Conservation (phyloP, 2,329 filamentous ascomycete genomes). For the Calycina herbarum region DNA sequence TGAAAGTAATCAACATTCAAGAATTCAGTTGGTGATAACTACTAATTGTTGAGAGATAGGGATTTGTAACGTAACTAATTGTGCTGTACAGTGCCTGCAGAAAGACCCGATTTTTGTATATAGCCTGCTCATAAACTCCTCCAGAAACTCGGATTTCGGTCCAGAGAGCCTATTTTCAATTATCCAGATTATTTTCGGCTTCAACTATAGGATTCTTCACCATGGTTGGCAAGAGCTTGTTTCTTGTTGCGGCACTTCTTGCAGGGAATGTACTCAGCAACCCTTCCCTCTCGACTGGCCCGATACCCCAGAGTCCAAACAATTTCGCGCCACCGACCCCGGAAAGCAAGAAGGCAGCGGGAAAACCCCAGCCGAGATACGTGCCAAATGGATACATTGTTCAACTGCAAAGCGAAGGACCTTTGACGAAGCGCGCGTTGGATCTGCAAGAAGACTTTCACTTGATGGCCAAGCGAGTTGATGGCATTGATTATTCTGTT, state of each 20-base stretch:
- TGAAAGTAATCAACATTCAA: neutral
- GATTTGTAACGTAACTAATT: neutral
- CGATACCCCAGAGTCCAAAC: neutral
- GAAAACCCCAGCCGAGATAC: neutral
- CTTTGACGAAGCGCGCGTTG: neutral
- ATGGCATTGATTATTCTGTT: neutral
- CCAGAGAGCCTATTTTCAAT: neutral
- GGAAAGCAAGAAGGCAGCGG: neutral
- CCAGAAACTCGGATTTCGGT: neutral
- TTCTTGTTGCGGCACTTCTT: neutral
- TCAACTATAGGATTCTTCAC: neutral
- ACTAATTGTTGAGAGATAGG: neutral
- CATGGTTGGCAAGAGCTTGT: neutral
- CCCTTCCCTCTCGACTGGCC: neutral
- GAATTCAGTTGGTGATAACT: neutral
- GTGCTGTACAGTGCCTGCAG: neutral
- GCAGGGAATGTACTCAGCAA: neutral
- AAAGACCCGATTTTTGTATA: neutral
- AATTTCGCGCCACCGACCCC: neutral
- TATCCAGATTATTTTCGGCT: neutral
- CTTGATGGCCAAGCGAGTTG: neutral
- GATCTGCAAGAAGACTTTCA: constrained; percentile 3
- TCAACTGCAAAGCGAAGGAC: neutral
- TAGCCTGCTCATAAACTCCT: neutral
- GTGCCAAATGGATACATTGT: constrained; percentile 1